These are phyloP conservation scores for Mortierella sp. DNA, from an alignment of 371 early-diverging fungal genomes.

Conservation along the genomic window DNA sequence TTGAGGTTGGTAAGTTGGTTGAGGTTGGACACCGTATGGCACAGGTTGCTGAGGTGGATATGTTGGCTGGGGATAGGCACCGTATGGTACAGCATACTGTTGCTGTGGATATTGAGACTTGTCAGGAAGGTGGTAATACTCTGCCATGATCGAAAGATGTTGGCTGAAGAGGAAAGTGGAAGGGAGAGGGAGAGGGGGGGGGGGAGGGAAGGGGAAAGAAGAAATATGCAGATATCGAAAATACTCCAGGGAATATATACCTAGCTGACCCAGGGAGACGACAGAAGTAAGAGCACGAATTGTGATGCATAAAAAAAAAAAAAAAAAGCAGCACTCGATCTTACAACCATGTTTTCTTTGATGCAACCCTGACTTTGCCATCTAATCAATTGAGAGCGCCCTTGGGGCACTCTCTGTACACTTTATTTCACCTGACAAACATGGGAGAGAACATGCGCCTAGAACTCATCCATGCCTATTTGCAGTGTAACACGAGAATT, in stretches of 20 bases:
- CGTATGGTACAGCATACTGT: constrained; percentile 10
- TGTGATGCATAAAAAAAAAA: too few relatives aligned
- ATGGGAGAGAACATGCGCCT: too few relatives aligned
- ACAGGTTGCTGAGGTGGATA: constrained; percentile 14
- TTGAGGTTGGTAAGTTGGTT: constrained; percentile 16
- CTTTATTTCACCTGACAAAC: too few relatives aligned
- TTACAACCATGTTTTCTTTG: too few relatives aligned
- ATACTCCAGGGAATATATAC: constrained; percentile 10
- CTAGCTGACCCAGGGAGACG: too few relatives aligned
- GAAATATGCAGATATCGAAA: constrained; percentile 13
- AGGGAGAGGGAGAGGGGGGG: background rate
- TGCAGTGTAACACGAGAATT: too few relatives aligned
- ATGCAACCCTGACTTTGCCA: too few relatives aligned
- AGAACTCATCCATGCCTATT: too few relatives aligned
- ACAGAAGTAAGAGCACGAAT: too few relatives aligned
- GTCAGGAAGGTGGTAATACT: constrained; percentile 4
- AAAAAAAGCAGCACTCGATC: too few relatives aligned
- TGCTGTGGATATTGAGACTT: background rate
- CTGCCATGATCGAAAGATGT: constrained; percentile 10
- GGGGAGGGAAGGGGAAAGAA: constrained; percentile 2
- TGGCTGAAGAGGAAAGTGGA: constrained; percentile 7
- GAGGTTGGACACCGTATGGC: constrained; percentile 16
- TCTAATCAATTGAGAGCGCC: too few relatives aligned
- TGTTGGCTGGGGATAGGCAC: constrained; percentile 15
- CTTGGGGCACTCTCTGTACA: too few relatives aligned